Base-by-base conservation (phyloP, 192 early-diverging fungal species). In the Linnemannia hyalina region DNA sequence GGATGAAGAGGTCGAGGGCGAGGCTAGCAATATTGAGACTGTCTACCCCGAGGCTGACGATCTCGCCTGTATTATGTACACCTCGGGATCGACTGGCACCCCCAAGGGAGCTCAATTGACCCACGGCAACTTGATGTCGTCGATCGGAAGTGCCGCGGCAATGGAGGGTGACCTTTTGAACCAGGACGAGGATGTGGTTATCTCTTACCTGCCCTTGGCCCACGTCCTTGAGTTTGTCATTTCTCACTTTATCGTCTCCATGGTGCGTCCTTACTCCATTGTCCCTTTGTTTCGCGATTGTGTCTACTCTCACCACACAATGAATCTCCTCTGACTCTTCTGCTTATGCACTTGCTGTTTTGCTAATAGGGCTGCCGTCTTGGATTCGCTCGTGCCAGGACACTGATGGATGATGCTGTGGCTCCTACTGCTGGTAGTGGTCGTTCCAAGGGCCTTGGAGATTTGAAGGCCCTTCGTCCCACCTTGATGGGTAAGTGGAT, bases 101-200 rank as follows among this genome's bases (percentile, higher is more conserved):
- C 95, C 95, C 38, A 96, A 96, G 76, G 95, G 95, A 68, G 95
- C 94, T 36, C 82, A 93, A 75, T 77, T 96, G 36, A 91, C 91
- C 10, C 94, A 96, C 80, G 80, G 86, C 5, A 94, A 94, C 76
- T 85, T 95, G 52, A 91, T 95, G 72, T 93, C 95, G 11, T 89
- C 89, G 32, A 81, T 91, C 26, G 89, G 85, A 57, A 87, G 88
- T 76, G 90, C 87, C 4, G 68, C 84, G 2, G 72, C 74, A 29
- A 54, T 85, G 70, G 83, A 68, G 10, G 78, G 78, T 18, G 86
- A 88, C 41, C 75, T 73, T 13, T 16, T 91, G 2, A 26, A 80
- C 29, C 40, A 81, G 9, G 88, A 88, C 4, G 65, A 81, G 2
- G 89, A 92, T 63, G 63, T 85, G 10, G 68, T 90, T 32, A 86